Conservation (phyloP, 1,139 yeast species). For the Taphrina flavorubra region DNA sequence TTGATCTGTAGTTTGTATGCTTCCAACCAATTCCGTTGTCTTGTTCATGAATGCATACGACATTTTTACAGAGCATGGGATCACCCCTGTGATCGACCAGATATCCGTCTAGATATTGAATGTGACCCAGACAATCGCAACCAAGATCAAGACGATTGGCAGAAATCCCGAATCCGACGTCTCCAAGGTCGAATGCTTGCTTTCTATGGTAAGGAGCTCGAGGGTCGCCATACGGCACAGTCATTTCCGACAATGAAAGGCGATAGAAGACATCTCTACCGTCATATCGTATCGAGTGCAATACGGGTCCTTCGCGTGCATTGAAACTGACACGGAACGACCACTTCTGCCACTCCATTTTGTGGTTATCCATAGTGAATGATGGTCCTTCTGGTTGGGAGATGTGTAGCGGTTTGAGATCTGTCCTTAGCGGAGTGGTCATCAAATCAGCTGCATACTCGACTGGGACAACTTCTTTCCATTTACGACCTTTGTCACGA, state of each 20-base stretch:
- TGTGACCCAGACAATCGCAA: slow-evolving; percentile 84
- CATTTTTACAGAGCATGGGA: slow-evolving; percentile 72
- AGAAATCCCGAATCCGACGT: slow-evolving; percentile 85
- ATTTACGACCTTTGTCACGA: slow-evolving; percentile 57
- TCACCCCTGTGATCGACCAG: slow-evolving; percentile 70
- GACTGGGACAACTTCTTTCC: slow-evolving; percentile 53
- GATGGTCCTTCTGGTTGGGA: slow-evolving; percentile 84
- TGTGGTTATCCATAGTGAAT: slow-evolving; percentile 69
- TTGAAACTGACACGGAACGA: slow-evolving; percentile 79
- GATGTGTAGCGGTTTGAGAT: slow-evolving; percentile 66
- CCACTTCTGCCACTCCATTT: slow-evolving; percentile 78
- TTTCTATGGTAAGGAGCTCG: slow-evolving; percentile 81
- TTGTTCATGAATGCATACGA: slow-evolving; percentile 82
- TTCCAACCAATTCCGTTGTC: slow-evolving; percentile 78
- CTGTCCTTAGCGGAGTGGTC: slow-evolving; percentile 59
- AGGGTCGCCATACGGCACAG: slow-evolving; percentile 82
- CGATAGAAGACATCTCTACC: slow-evolving; percentile 80
- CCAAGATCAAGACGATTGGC: slow-evolving; percentile 78
- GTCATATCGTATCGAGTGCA: slow-evolving; percentile 72
- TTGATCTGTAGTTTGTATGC: slow-evolving; percentile 81
- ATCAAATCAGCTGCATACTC: slow-evolving; percentile 49
- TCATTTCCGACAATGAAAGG: slow-evolving; percentile 78
- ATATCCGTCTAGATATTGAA: slow-evolving; percentile 78
- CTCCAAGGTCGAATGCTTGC: slow-evolving; percentile 85
- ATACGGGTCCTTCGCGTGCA: slow-evolving; percentile 82